Evolutionary conservation across 257 asterid species (phyloP).

Genomic region (Parsonsia alboflavescens): DNA sequence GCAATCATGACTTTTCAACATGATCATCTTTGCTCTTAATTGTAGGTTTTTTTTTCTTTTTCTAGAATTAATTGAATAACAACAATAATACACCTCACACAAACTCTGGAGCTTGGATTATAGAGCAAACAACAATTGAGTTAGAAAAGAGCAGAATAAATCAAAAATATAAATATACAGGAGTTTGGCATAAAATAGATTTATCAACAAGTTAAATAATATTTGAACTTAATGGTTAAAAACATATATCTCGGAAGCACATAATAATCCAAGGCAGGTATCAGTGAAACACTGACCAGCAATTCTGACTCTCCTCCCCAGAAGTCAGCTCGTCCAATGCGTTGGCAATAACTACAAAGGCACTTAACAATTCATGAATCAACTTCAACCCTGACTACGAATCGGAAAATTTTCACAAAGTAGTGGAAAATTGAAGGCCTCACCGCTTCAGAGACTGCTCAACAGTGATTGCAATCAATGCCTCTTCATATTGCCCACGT

Average conservation of each 20-base stretch:
- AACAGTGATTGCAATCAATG: constrained; percentile 80
- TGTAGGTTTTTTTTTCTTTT: not conserved
- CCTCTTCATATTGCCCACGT: constrained; percentile 66
- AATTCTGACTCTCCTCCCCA: constrained; percentile 99
- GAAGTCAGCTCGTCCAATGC: constrained; percentile 81
- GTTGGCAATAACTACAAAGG: constrained; percentile 80
- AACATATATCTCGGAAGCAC: not conserved
- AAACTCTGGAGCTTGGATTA: not conserved
- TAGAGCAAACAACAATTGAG: not conserved
- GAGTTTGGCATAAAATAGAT: not conserved
- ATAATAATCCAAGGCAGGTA: constrained; percentile 11
- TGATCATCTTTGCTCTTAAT: not conserved
- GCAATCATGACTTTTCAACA: not conserved
- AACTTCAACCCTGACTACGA: constrained; percentile 5
- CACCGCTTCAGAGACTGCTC: constrained; percentile 86
- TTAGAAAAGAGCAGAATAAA: not conserved
- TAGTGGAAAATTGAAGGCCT: constrained; percentile 28
- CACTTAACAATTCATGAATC: constrained; percentile 16
- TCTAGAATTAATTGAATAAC: not conserved
- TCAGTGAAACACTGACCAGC: constrained; percentile 51
- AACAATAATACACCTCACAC: not conserved
- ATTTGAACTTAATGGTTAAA: not conserved
- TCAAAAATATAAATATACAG: not conserved
- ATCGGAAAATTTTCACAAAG: not conserved
- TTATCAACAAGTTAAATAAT: not conserved